phyloP scores from a whole-genome alignment of 1,139 yeast genomes.

The Suhomyces choctaworum region DNA sequence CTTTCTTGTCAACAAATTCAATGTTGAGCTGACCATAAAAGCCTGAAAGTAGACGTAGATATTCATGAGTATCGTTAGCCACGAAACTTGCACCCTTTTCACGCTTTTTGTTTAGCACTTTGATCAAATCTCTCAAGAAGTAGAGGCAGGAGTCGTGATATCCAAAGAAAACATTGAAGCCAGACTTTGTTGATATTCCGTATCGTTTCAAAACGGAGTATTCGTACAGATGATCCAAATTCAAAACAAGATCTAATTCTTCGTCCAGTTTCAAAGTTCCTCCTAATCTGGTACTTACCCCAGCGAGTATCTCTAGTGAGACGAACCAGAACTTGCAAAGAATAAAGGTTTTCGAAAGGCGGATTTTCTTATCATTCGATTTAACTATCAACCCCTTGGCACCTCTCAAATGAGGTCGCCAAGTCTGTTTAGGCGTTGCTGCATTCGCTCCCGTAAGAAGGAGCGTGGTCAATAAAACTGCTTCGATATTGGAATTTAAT shows the following conservation, averaged over 20 bases:
- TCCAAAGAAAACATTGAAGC: slow-evolving; percentile 20
- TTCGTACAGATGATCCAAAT: slow-evolving; percentile 15
- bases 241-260: slow-evolving; percentile 18
- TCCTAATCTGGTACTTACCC: slow-evolving; percentile 18
- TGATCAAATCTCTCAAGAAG: slow-evolving; percentile 18
- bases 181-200: slow-evolving; percentile 18
- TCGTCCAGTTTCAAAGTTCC: slow-evolving; percentile 19
- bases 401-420: slow-evolving; percentile 25
- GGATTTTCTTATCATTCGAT: slow-evolving; percentile 11
- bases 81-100: slow-evolving; percentile 7
- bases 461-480: slow-evolving; percentile 22
- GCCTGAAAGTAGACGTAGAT: slow-evolving; percentile 18
- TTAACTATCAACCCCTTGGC: slow-evolving; percentile 22
- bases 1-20: slow-evolving; percentile 13
- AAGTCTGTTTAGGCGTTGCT: slow-evolving; percentile 19
- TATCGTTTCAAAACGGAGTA: slow-evolving; percentile 15
- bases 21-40: slow-evolving; percentile 11
- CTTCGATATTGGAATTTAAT: slow-evolving; percentile 18
- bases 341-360: slow-evolving; percentile 16
- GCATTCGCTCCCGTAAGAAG: slow-evolving; percentile 22
- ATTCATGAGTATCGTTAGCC: slow-evolving; percentile 16
- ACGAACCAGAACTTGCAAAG: slow-evolving; percentile 23
- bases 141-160: slow-evolving; percentile 17
- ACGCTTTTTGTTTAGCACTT: slow-evolving; percentile 16
- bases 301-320: slow-evolving; percentile 22